phyloP scores from a whole-genome alignment of 106 monocot genomes.

The Apostasia shenzhenica region DNA sequence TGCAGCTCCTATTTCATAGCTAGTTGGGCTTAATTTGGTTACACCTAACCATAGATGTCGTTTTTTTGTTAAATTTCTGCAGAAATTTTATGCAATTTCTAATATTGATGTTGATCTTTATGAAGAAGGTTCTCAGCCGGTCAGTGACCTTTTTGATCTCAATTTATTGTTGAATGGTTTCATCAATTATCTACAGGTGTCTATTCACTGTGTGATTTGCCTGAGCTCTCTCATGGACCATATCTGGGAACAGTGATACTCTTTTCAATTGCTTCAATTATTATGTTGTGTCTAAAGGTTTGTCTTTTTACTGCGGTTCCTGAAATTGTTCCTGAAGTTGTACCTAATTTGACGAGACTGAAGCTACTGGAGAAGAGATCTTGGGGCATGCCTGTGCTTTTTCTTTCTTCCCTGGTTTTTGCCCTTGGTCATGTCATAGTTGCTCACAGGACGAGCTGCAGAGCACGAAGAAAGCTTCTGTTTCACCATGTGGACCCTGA shows the following conservation, averaged over 20 bases:
- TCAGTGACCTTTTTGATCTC: too few species aligned
- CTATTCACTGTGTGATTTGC: constrained; percentile 53
- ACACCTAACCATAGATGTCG: too few species aligned
- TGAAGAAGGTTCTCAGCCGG: too few species aligned
- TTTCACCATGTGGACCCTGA: constrained; percentile 62
- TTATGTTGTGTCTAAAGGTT: constrained; percentile 51
- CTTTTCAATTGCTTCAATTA: constrained; percentile 49
- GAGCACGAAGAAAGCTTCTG: constrained; percentile 63
- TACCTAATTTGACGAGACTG: constrained; percentile 23
- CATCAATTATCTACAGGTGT: constrained; percentile 42
- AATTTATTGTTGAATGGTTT: too few species aligned
- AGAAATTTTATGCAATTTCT: too few species aligned
- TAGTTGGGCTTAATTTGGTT: too few species aligned
- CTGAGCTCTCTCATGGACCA: constrained; percentile 48
- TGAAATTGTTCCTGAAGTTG: constrained; percentile 29
- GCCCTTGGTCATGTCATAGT: constrained; percentile 79
- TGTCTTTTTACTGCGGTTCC: constrained; percentile 43
- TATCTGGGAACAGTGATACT: constrained; percentile 61
- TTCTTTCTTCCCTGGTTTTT: constrained; percentile 78
- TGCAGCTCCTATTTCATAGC: too few species aligned
- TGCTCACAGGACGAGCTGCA: constrained; percentile 71
- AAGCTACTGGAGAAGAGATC: constrained; percentile 50
- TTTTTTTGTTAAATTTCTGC: too few species aligned
- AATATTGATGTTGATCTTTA: too few species aligned
- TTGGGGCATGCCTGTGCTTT: constrained; percentile 71